Conservation (phyloP, 805 yeast species). For the Hanseniaspora singularis region DNA sequence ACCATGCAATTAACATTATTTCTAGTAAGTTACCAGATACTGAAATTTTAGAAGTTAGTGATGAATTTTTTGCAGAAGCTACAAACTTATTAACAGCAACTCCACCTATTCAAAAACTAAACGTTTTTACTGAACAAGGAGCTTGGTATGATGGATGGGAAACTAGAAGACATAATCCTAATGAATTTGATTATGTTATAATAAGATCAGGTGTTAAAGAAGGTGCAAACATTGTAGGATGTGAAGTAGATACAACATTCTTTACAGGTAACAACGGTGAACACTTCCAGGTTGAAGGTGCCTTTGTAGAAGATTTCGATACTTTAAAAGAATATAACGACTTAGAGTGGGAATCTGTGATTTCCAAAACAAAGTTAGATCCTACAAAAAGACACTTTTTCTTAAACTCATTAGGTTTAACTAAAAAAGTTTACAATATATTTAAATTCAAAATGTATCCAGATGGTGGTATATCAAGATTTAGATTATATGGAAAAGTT, state of each 20-base stretch:
- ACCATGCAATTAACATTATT: constrained; percentile 47
- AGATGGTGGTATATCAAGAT: constrained; percentile 95
- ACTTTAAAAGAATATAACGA: constrained; percentile 21
- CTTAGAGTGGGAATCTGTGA: constrained; percentile 57
- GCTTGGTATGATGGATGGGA: constrained; percentile 99
- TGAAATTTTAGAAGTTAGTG: constrained; percentile 52
- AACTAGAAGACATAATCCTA: constrained; percentile 83
- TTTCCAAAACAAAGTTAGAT: constrained; percentile 69
- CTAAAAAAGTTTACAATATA: constrained; percentile 60
- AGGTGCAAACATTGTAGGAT: constrained; percentile 60
- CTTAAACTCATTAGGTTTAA: constrained; percentile 41
- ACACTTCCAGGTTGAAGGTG: constrained; percentile 70
- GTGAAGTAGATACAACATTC: constrained; percentile 86
- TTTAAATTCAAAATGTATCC: constrained; percentile 86
- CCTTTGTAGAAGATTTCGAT: constrained; percentile 29
- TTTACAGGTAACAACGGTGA: constrained; percentile 97
- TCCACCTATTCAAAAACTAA: constrained; percentile 70
- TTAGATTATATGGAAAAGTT: constrained; percentile 77
- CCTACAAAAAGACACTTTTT: constrained; percentile 82
- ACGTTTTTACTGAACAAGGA: constrained; percentile 69
- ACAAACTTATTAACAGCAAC: constrained; percentile 70
- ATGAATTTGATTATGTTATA: constrained; percentile 77
- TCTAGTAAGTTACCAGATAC: constrained; percentile 74
- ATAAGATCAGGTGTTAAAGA: constrained; percentile 71
- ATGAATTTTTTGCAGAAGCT: constrained; percentile 95